A percentile compares a stretch with the other conserved stretches of the same genome.
Conservation (phyloP, 257 asterid species). For the Gardenia jasminoides region DNA sequence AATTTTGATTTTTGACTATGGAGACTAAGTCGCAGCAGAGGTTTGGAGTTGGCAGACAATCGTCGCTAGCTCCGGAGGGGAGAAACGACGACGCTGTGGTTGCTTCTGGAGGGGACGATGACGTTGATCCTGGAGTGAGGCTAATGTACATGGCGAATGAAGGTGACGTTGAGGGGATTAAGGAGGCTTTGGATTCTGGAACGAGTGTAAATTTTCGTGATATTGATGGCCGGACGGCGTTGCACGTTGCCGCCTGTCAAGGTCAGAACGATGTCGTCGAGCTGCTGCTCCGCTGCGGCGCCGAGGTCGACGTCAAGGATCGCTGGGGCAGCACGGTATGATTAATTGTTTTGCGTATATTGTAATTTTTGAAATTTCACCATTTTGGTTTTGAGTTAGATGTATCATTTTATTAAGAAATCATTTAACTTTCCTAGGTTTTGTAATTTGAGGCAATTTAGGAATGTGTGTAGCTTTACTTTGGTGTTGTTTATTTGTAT, state of each 20-base stretch:
- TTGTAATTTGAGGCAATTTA: background rate
- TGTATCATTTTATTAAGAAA: background rate
- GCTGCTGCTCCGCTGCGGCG: constrained; percentile 54
- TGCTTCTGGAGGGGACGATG: constrained; percentile 28
- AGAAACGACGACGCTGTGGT: constrained; percentile 22
- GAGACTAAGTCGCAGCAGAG: constrained; percentile 59
- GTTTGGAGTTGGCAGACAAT: constrained; percentile 60
- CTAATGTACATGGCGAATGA: constrained; percentile 74
- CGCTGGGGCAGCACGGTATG: constrained; percentile 96
- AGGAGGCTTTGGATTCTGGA: constrained; percentile 59
- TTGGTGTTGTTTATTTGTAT: background rate
- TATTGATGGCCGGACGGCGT: constrained; percentile 72
- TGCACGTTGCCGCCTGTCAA: constrained; percentile 87
- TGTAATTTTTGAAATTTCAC: background rate
- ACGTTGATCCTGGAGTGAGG: constrained; percentile 60
- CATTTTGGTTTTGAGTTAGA: background rate
- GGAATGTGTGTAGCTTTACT: background rate
- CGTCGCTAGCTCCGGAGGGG: constrained; percentile 56
- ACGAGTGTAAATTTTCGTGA: constrained; percentile 64
- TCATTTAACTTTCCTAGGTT: background rate
- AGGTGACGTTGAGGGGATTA: constrained; percentile 77
- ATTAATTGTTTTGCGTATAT: background rate
- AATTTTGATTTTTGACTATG: constrained; percentile 23
- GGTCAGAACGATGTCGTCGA: constrained; percentile 56
- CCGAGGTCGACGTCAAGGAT: constrained; percentile 57